These are phyloP conservation scores for Colletotrichum lupini DNA, from an alignment of 2,329 filamentous ascomycete genomes.

Conservation along the genomic window DNA sequence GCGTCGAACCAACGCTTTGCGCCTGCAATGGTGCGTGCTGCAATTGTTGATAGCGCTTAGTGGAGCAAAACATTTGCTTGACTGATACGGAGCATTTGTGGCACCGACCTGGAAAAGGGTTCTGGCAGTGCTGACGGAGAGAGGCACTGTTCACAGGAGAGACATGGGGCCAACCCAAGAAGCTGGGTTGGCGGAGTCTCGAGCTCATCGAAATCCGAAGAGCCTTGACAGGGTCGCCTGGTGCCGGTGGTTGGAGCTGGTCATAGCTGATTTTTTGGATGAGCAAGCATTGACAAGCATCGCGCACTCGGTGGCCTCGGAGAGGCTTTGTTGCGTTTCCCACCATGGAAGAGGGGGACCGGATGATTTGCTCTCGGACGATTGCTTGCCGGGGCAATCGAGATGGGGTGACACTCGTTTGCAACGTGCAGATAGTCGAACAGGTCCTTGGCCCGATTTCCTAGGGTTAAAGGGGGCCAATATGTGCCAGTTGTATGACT, in stretches of 20 bases:
- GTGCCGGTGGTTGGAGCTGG: slow-evolving; percentile 12
- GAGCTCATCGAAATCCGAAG: background rate
- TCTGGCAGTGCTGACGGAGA: background rate
- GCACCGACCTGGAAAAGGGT: background rate
- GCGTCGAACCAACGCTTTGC: slow-evolving; percentile 1
- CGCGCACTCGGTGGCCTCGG: background rate
- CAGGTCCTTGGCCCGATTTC: slow-evolving; percentile 3
- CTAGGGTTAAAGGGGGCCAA: background rate
- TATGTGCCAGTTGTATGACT: slow-evolving; percentile 12
- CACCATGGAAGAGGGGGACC: background rate
- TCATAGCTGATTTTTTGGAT: slow-evolving; percentile 1
- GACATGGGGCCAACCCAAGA: slow-evolving; percentile 15
- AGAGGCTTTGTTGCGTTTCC: background rate
- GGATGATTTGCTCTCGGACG: background rate
- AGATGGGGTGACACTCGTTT: slow-evolving; percentile 22
- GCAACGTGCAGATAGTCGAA: slow-evolving; percentile 9
- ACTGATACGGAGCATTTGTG: background rate
- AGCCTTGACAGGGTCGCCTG: background rate
- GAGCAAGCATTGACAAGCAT: background rate
- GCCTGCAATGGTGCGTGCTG: background rate
- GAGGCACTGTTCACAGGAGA: background rate
- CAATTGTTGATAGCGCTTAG: background rate
- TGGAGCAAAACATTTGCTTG: background rate
- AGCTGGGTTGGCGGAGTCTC: slow-evolving; percentile 15
- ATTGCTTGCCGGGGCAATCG: slow-evolving; percentile 1